Conservation (phyloP, 1,284 basidiomycete genomes). For the Ustilago hordei region DNA sequence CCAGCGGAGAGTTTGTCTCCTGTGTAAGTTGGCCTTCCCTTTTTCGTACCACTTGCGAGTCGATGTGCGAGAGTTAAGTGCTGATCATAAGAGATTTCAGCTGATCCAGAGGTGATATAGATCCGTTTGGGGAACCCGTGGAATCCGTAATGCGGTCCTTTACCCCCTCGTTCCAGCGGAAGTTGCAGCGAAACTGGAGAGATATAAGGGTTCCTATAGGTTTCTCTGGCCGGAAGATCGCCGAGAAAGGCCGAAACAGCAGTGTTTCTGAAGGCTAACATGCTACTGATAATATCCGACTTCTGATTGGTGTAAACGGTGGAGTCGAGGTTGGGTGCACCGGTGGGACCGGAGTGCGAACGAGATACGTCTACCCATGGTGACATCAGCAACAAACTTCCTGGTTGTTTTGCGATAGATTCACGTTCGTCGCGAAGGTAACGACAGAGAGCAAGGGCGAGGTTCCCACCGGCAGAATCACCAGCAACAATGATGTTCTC, state of each 20-base stretch:
- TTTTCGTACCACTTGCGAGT: conserved; percentile 55
- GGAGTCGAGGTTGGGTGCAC: conserved; percentile 56
- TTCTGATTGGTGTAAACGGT: conserved; percentile 51
- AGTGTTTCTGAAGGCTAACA: conserved; percentile 62
- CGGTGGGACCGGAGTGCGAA: conserved; percentile 62
- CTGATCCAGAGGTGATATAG: conserved; percentile 60
- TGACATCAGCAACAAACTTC: conserved; percentile 58
- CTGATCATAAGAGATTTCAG: conserved; percentile 64
- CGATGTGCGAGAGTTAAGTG: conserved; percentile 65
- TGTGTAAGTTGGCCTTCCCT: conserved; percentile 44
- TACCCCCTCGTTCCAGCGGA: conserved; percentile 41
- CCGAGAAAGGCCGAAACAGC: conserved; percentile 63
- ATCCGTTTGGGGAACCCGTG: conserved; percentile 56
- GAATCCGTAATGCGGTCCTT: conserved; percentile 60
- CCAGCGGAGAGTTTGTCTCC: conserved; percentile 48
- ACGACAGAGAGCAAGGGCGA: conserved; percentile 73
- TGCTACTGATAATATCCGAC: conserved; percentile 61
- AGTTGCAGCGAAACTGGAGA: conserved; percentile 64
- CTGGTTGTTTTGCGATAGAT: conserved; percentile 40
- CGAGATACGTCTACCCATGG: conserved; percentile 67
- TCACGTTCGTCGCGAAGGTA: conserved; percentile 67
- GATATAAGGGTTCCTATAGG: conserved; percentile 66
- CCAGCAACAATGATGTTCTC: conserved; percentile 77
- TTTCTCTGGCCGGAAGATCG: conserved; percentile 58
- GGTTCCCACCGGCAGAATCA: conserved; percentile 80